Conservation (phyloP, 2,329 filamentous ascomycete species). For the Zymoseptoria crescenta region DNA sequence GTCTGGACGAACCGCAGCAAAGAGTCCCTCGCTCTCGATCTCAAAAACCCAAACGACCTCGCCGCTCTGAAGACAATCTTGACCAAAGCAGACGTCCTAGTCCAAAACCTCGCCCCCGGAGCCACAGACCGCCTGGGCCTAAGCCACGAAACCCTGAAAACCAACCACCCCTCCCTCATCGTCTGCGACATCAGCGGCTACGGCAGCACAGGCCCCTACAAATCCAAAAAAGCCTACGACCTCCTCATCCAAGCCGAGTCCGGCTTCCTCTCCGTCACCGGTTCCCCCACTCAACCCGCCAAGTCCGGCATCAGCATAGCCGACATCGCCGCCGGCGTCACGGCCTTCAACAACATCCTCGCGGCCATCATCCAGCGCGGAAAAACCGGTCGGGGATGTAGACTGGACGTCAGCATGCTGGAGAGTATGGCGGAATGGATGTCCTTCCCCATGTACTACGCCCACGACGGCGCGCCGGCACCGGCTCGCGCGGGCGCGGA, state of each 20-base stretch:
- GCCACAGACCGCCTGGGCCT: conserved; percentile 83
- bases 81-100: conserved; percentile 77
- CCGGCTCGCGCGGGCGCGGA: conserved; percentile 44
- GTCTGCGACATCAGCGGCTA: conserved; percentile 96
- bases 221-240: conserved; percentile 86
- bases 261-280: conserved; percentile 56
- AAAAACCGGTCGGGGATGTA: conserved; percentile 43
- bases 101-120: conserved; percentile 92
- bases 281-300: conserved; percentile 73
- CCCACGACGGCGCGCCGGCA: conserved; percentile 38
- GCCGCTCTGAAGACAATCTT: conserved; percentile 77
- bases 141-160: conserved; percentile 70
- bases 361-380: conserved; percentile 65
- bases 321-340: conserved; percentile 86
- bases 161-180: conserved; percentile 75
- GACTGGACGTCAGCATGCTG: conserved; percentile 51
- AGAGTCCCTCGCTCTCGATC: conserved; percentile 81
- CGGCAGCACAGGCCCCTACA: conserved; percentile 87
- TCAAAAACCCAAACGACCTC: conserved; percentile 73
- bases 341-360: conserved; percentile 91
- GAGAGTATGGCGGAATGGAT: conserved; percentile 55
- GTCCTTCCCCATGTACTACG: conserved; percentile 60
- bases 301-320: conserved; percentile 96
- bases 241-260: conserved; percentile 85
- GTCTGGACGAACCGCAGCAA: conserved; percentile 71